A percentile compares a stretch with the other conserved stretches of the same genome.
Conservation (phyloP, 306 rosid genomes). For the Trichosanthes truncata region DNA sequence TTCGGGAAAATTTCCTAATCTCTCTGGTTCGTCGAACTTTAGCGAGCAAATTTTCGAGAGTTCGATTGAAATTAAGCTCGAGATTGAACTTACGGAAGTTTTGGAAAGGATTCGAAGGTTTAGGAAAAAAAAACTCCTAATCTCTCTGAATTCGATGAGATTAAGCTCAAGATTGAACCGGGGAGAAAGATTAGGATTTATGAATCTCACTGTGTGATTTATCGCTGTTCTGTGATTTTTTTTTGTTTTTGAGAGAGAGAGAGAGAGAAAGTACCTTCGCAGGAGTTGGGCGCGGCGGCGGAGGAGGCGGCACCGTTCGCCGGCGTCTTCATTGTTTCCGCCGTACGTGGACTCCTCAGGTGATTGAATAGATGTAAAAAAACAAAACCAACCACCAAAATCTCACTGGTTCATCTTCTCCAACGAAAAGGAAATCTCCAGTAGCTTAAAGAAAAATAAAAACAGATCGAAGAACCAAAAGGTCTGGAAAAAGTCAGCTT, state of each 20-base stretch:
- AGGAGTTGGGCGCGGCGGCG: conserved; percentile 22
- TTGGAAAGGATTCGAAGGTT: neutral
- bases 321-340: conserved; percentile 50
- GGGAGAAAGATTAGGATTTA: neutral
- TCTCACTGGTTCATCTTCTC: conserved; percentile 20
- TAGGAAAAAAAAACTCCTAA: neutral
- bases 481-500: neutral
- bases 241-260: neutral
- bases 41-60: neutral
- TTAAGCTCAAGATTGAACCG: neutral
- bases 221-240: neutral
- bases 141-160: neutral
- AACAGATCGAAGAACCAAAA: conserved; percentile 1
- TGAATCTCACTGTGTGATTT: neutral
- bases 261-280: conserved; percentile 28
- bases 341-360: conserved; percentile 1
- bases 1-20: neutral
- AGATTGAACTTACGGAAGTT: neutral
- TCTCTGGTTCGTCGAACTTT: neutral
- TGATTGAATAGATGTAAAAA: neutral
- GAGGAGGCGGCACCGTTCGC: conserved; percentile 29
- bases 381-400: neutral
- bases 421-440: neutral
- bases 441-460: neutral
- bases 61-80: neutral